phyloP scores from a whole-genome alignment of 305 asterid species.

The Solanum hybrid region DNA sequence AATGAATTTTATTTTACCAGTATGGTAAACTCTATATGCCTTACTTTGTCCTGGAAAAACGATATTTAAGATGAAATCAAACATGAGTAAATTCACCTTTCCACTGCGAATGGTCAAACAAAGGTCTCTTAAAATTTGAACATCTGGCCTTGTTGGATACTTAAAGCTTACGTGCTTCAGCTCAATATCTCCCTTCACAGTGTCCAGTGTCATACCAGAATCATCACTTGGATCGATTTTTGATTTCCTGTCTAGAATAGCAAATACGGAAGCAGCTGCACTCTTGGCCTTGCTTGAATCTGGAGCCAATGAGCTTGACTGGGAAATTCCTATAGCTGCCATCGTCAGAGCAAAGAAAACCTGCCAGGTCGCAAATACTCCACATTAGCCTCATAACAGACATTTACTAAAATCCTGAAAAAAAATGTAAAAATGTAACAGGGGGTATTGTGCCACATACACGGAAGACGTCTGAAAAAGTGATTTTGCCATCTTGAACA shows the following conservation, averaged over 20 bases:
- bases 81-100: conserved; percentile 29
- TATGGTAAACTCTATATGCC: background rate
- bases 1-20: background rate
- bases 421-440: background rate
- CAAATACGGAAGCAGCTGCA: conserved; percentile 49
- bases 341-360: conserved; percentile 54
- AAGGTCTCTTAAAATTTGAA: conserved; percentile 39
- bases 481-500: conserved; percentile 33
- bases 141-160: conserved; percentile 58
- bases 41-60: background rate
- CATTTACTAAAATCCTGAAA: background rate
- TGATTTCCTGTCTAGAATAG: conserved; percentile 43
- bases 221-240: conserved; percentile 33
- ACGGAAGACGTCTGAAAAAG: conserved; percentile 51
- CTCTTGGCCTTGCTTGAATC: conserved; percentile 48
- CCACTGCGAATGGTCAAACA: conserved; percentile 47
- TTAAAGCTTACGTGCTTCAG: conserved; percentile 39
- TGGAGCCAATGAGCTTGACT: conserved; percentile 59
- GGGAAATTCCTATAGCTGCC: conserved; percentile 58
- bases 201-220: conserved; percentile 29
- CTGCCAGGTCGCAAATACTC: conserved; percentile 15
- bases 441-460: conserved; percentile 17
- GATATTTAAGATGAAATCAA: background rate
- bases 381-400: background rate
- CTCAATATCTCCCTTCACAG: conserved; percentile 44